Base-by-base conservation (phyloP, 768 basidiomycete genomes). In the Agaricus blazei region DNA sequence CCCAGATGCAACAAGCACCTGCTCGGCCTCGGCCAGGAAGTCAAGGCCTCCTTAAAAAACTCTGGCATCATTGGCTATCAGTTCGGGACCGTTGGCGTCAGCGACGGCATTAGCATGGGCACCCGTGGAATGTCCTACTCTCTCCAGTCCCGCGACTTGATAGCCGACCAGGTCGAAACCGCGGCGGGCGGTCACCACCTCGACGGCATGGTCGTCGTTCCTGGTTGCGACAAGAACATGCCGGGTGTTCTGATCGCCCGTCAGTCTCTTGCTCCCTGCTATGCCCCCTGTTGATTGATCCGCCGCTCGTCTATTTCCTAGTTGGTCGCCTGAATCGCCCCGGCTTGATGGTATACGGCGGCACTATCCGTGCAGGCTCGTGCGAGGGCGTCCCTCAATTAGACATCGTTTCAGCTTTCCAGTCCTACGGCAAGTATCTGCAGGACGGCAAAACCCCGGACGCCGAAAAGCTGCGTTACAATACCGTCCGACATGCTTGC, bases 151-250 rank as follows among this genome's bases (percentile, higher is more conserved):
- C 84, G 97, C 60, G 97, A 99, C 74, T 80, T 98, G 46, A 99
- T 99, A 63, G 97, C 97, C 58, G 97, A 98, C 72, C 85, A 88
- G 66, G 95, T 99, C 19, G 96, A 98, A 74, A 91, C 91, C 9
- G 94, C 92, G 15, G 95, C 88, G 28, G 96, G 90, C 12, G 97
- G 96, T 4, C 97, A 99, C 68, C 97, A 95, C 84, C 82, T 99
- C 12, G 97, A 98, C 64, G 97, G 93, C 40, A 91, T 97, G 89
- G 93, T 98, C 38, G 93, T 93, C 57, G 79, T 99, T 51, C 97
- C 97, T 23, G 97, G 95, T 40, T 98, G 93, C 67, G 96, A 99
- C 77, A 99, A 99, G 75, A 99, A 99, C 74, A 98, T 99, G 96
- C 97, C 97, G n/a, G 97, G 97, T 58, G 95, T 97, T 37, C 77